These are phyloP conservation scores for Debaryomyces tyrocola DNA, from an alignment of 805 yeast species.

Conservation along the genomic window DNA sequence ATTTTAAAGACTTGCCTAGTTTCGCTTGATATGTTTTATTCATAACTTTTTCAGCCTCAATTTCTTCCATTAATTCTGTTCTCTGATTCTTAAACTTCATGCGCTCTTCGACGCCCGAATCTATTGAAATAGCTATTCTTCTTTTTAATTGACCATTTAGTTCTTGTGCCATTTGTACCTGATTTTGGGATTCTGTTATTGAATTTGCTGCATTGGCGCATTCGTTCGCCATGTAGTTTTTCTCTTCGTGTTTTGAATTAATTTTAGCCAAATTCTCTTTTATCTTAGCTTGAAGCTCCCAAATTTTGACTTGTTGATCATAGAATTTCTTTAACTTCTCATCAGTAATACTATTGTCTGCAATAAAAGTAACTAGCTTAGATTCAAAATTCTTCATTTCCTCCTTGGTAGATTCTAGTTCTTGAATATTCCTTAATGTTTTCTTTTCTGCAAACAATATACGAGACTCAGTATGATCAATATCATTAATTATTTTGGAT, in stretches of 20 bases:
- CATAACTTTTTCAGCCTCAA: conserved; percentile 22
- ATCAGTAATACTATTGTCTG: conserved; percentile 19
- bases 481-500: conserved; percentile 46
- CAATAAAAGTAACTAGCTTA: conserved; percentile 25
- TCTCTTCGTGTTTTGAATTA: conserved; percentile 55
- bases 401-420: conserved; percentile 21
- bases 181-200: conserved; percentile 41
- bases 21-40: conserved; percentile 25
- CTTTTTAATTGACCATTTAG: conserved; percentile 16
- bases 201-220: conserved; percentile 53
- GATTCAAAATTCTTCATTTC: conserved; percentile 25
- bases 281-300: conserved; percentile 48
- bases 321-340: conserved; percentile 21
- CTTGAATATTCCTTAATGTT: conserved; percentile 29
- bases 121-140: conserved; percentile 18
- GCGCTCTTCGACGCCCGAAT: conserved; percentile 20
- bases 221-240: conserved; percentile 62
- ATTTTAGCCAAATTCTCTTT: conserved; percentile 42
- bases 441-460: conserved; percentile 33
- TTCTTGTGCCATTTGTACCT: conserved; percentile 21
- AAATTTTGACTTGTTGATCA: conserved; percentile 40
- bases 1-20: conserved; percentile 33
- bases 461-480: conserved; percentile 39
- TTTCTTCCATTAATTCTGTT: conserved; percentile 15
- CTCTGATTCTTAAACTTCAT: conserved; percentile 21